A percentile compares a stretch with the other conserved stretches of the same genome.
These are phyloP conservation scores for Zarea fungicola DNA, from an alignment of 2,329 filamentous ascomycete species.

Conservation along the genomic window DNA sequence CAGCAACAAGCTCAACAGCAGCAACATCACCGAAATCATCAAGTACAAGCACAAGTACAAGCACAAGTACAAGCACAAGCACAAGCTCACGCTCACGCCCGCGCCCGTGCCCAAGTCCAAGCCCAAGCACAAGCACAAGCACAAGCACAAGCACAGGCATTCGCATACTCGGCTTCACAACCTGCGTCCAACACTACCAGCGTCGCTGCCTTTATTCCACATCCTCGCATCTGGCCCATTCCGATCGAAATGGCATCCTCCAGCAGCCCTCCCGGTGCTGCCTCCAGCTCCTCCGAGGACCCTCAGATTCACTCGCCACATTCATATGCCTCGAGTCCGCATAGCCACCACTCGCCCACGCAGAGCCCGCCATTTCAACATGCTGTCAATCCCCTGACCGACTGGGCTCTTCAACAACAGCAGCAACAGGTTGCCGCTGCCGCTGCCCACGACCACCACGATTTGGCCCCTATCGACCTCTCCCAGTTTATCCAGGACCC, in stretches of 20 bases:
- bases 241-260: constrained; percentile 47
- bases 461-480: constrained; percentile 39
- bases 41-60: constrained; percentile 18
- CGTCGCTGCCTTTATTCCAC: constrained; percentile 31
- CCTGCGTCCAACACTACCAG: constrained; percentile 16
- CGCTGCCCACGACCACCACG: constrained; percentile 23
- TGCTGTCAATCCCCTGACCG: constrained; percentile 48
- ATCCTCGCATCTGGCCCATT: constrained; percentile 43
- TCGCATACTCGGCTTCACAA: constrained; percentile 2
- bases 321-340: constrained; percentile 46
- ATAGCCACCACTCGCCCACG: constrained; percentile 43
- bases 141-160: constrained; percentile 6
- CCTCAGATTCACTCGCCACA: constrained; percentile 44
- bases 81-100: constrained; percentile 8
- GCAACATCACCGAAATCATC: constrained; percentile 35
- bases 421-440: constrained; percentile 26
- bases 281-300: constrained; percentile 47
- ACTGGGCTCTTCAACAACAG: constrained; percentile 57
- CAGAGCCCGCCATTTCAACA: constrained; percentile 53
- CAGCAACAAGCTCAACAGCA: constrained; percentile 43
- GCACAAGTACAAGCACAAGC: constrained; percentile 7
- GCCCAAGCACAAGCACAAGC: background rate
- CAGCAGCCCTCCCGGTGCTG: constrained; percentile 37
- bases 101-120: background rate
- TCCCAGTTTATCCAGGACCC: constrained; percentile 53